These are phyloP conservation scores for Seiridium cupressi DNA, from an alignment of 2,329 filamentous ascomycete species.

Conservation along the genomic window DNA sequence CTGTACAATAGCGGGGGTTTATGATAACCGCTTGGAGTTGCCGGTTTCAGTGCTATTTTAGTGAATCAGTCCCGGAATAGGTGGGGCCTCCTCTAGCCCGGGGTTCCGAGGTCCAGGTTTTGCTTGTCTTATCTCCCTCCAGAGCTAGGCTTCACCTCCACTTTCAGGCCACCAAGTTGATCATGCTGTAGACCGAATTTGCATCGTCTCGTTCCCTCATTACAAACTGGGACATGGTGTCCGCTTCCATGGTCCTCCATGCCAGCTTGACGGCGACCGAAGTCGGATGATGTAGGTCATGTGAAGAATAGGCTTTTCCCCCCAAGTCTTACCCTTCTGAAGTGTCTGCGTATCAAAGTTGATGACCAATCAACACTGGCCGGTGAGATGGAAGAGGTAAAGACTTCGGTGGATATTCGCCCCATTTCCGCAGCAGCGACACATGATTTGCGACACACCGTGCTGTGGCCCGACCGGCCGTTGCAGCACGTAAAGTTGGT, in stretches of 20 bases:
- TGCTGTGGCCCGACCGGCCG: constrained; percentile 22
- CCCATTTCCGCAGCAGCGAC: constrained; percentile 17
- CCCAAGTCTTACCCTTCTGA: not conserved
- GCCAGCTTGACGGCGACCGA: no score
- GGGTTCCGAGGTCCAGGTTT: not conserved
- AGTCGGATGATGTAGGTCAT: no score
- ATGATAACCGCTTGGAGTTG: not conserved
- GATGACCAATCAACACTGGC: not conserved
- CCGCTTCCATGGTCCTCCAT: no score
- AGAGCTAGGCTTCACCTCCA: no score
- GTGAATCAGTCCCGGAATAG: not conserved
- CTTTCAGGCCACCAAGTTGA: no score
- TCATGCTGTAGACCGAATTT: no score
- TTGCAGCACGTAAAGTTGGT: constrained; percentile 19
- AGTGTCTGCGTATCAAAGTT: not conserved
- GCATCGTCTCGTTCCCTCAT: no score
- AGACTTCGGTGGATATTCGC: constrained; percentile 9
- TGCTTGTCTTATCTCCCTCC: not conserved
- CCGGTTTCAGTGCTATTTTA: not conserved
- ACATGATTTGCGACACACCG: constrained; percentile 18
- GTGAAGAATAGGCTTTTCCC: no score
- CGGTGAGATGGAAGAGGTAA: not conserved
- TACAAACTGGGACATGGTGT: no score
- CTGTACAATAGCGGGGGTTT: not conserved
- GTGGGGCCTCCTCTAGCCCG: not conserved